Evolutionary conservation across 768 basidiomycete genomes (phyloP).

Genomic region (Mycena galopus): DNA sequence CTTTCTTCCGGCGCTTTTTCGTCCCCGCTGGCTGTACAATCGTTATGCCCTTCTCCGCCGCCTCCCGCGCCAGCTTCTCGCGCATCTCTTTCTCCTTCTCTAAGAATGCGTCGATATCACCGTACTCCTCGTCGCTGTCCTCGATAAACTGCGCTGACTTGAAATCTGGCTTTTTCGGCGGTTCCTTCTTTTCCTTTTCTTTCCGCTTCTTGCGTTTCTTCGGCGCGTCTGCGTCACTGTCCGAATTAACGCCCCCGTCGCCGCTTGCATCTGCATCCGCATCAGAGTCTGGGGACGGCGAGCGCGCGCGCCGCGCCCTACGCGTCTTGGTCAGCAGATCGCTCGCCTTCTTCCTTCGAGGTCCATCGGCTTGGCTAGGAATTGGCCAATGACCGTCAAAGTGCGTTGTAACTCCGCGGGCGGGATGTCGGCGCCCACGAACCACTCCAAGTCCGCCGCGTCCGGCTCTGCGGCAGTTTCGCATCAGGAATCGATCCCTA

Average conservation of each 20-base stretch:
- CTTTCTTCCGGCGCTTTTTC: conserved; percentile 61
- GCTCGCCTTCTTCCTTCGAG: conserved; percentile 58
- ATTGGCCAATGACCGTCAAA: conserved; percentile 85
- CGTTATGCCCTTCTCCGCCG: not conserved
- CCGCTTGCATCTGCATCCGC: conserved; percentile 46
- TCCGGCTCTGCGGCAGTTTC: conserved; percentile 45
- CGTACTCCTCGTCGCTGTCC: conserved; percentile 89
- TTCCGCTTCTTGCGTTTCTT: conserved; percentile 15
- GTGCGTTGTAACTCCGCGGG: conserved; percentile 78
- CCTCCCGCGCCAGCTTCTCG: not conserved
- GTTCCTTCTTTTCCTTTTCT: conserved; percentile 10
- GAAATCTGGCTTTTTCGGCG: conserved; percentile 49
- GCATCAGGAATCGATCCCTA: not conserved
- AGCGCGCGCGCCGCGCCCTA: conserved; percentile 61
- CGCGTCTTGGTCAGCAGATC: conserved; percentile 73
- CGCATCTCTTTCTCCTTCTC: conserved; percentile 63
- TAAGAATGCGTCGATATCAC: conserved; percentile 86
- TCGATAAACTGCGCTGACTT: conserved; percentile 93
- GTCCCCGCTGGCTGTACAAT: conserved; percentile 54
- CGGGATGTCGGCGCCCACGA: conserved; percentile 36
- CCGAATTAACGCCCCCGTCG: conserved; percentile 43
- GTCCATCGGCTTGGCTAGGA: conserved; percentile 84
- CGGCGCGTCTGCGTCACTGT: conserved; percentile 22
- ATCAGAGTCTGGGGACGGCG: conserved; percentile 53
- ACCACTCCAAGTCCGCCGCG: conserved; percentile 62